Conservation (phyloP, 108 stramenopile genomes). For the Pseudonitzschia delicatissima region DNA sequence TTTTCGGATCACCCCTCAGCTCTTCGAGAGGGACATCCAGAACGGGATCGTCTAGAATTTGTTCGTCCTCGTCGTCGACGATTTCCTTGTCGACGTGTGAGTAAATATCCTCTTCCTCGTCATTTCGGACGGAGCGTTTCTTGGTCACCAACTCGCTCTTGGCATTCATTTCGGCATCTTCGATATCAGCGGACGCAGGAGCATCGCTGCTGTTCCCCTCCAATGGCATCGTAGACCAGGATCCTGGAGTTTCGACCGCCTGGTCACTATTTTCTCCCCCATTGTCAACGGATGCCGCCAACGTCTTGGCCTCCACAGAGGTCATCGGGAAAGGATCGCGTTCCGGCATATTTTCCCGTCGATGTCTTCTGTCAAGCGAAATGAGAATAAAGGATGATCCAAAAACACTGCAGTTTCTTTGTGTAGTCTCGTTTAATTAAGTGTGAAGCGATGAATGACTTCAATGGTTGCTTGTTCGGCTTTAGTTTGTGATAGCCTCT, state of each 20-base stretch:
- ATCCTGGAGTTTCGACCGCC: neutral
- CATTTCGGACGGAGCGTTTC: conserved; percentile 33
- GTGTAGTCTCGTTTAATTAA: too few relatives aligned
- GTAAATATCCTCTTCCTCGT: conserved; percentile 27
- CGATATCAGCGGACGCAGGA: neutral
- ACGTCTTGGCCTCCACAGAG: conserved; percentile 62
- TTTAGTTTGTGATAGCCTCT: too few relatives aligned
- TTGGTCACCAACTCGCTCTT: conserved; percentile 17
- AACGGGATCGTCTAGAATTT: conserved; percentile 54
- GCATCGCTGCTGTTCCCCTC: conserved; percentile 11
- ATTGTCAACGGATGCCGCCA: conserved; percentile 41
- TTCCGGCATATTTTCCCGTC: conserved; percentile 39
- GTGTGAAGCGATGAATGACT: too few relatives aligned
- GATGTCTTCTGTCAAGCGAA: too few relatives aligned
- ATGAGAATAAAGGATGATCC: too few relatives aligned
- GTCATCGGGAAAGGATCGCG: conserved; percentile 84
- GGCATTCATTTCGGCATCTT: neutral
- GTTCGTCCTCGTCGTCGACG: conserved; percentile 30
- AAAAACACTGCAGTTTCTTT: too few relatives aligned
- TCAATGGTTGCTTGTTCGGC: too few relatives aligned
- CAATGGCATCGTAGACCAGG: conserved; percentile 31
- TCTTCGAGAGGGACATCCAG: conserved; percentile 66
- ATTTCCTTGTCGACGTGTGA: conserved; percentile 15
- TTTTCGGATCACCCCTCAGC: conserved; percentile 37
- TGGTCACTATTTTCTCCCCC: neutral